Evolutionary conservation across 2,329 filamentous ascomycete species (phyloP), one percentile per base, ranked within the genome.

Genomic region (Fusarium sp.): DNA sequence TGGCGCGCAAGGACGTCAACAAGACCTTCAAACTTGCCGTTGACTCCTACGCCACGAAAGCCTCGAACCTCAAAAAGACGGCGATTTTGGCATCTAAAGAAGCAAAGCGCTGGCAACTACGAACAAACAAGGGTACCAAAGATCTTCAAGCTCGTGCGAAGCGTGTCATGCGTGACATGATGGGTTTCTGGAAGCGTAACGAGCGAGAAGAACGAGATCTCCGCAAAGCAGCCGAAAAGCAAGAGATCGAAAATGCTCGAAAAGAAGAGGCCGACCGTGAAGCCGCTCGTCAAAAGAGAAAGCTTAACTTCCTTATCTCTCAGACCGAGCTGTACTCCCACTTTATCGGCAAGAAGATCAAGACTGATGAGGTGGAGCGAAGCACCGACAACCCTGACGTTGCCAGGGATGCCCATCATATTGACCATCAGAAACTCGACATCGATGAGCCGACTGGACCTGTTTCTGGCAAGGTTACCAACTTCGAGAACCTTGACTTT

Each of bases 331-430:
- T 99, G 49, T 99, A 99, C 84, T 98, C 95, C 40, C 96, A 99
- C 84, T 99, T 99, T 80, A 97, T 99, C 74, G 95, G 96, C 78
- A 97, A 97, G 83, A 99, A 99, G 84, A 97, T 98, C 81, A 97
- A 97, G 82, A 98, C 95, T 2, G 91, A 96, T 72, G 94, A 98
- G 76, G 93, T 97, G 46, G 94, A 99, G 80, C 87, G 91, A 61
- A 95, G 92, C 47, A 96, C 93, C 21, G 93, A 96, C 74, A 93
- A 94, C 74, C 89, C 89, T 10, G 90, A 92, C 46, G 89, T 91
- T 48, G 84, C 86, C 11, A 85, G 85, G 47, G 83, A 85, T 50
- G 81, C 81, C 10, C 76, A 82, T 48, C 72, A 76, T 25, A 74
- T 79, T 36, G 70, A 73, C 3, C 76, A 82, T n/a, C 78, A 79